Base-by-base conservation (phyloP, 139 green algal species). In the Volvox africanus region DNA sequence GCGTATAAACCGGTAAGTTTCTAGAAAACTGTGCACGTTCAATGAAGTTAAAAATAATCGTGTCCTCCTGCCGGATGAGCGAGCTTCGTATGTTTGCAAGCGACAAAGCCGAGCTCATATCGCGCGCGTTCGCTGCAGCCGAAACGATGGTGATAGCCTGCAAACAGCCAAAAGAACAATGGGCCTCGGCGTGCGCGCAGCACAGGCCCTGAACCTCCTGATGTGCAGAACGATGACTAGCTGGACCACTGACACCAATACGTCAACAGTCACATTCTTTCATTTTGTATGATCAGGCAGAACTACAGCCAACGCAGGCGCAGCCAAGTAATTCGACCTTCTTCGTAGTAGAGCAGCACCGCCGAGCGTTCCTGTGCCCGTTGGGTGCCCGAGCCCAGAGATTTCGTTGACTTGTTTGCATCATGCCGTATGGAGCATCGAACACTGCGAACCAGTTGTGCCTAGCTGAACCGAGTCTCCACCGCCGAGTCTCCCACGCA, bases 1-100 rank as follows among this genome's bases (percentile, higher is more conserved):
- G 35, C 24, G 94, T 61, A 89, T 99, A 99, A 3, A 99, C 95
- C 0, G 95, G 55, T 0, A 88, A 73, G 90, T 99, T 99, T 37
- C 89, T 83, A 19, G 95, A 95, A 88, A 98, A 99, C 94, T 99
- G 98, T 14, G 97, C 95, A 0, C 98, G 92, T 93, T 99, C 97
- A n/a, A 99, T 99, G 37, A 99, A 92, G 33, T 89, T 93, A 93
- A 99, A 99, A 89, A 99, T 99, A 81, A 99, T 99, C 50, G 96
- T 99, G 95, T 99, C 98, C 90, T 99, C 98, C 93, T 98, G 97
- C 16, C 97, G 92, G 65, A 99, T 98, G 11, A 99, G 95, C 2
- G 94, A 94, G 86, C 95, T 91, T 69, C 98, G 95, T 71, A 99
- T 97, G 93, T 98, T 98, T 88, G 93, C 91, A 62, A 99, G 90